Percentiles rank a stretch among this genome's conserved stretches.
Evolutionary conservation across 2,329 filamentous ascomycete species (phyloP).

Genomic region (Trichophyton benhamiae): DNA sequence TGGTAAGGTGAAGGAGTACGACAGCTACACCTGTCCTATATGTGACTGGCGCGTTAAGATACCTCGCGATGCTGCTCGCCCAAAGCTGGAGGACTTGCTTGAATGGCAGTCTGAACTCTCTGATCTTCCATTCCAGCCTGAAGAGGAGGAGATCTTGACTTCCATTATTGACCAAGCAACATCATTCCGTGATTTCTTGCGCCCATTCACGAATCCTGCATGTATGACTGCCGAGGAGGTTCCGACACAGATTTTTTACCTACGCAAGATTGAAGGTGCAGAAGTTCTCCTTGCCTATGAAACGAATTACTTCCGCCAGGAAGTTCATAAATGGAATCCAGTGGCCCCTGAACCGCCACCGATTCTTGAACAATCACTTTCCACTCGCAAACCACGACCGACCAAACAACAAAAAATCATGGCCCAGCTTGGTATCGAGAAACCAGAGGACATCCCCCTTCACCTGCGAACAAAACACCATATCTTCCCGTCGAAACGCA

Average conservation of each 20-base stretch:
- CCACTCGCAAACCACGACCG: constrained; percentile 86
- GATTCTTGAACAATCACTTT: constrained; percentile 73
- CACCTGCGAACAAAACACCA: constrained; percentile 68
- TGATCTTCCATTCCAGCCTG: constrained; percentile 78
- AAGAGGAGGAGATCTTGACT: constrained; percentile 78
- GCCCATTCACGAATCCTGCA: constrained; percentile 66
- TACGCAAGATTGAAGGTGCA: constrained; percentile 93
- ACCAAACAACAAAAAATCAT: constrained; percentile 96
- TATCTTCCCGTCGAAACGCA: constrained; percentile 51
- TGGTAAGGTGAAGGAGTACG: constrained; percentile 95
- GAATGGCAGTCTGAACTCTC: constrained; percentile 74
- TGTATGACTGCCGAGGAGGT: constrained; percentile 75
- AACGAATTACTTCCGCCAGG: constrained; percentile 95
- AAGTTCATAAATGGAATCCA: constrained; percentile 87
- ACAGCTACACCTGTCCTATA: constrained; percentile 96
- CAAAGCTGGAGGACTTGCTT: constrained; percentile 82
- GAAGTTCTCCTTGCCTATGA: constrained; percentile 84
- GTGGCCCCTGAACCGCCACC: constrained; percentile 78
- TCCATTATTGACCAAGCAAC: constrained; percentile 76
- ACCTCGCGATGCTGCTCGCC: constrained; percentile 85
- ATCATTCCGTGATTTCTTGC: constrained; percentile 71
- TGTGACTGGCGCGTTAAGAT: constrained; percentile 97
- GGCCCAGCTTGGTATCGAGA: constrained; percentile 73
- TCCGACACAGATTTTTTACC: constrained; percentile 81
- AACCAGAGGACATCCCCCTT: constrained; percentile 79